Evolutionary conservation across 495 filamentous ascomycete genomes (phyloP), one percentile per base, ranked within the genome.

Genomic region (Halenospora varia): DNA sequence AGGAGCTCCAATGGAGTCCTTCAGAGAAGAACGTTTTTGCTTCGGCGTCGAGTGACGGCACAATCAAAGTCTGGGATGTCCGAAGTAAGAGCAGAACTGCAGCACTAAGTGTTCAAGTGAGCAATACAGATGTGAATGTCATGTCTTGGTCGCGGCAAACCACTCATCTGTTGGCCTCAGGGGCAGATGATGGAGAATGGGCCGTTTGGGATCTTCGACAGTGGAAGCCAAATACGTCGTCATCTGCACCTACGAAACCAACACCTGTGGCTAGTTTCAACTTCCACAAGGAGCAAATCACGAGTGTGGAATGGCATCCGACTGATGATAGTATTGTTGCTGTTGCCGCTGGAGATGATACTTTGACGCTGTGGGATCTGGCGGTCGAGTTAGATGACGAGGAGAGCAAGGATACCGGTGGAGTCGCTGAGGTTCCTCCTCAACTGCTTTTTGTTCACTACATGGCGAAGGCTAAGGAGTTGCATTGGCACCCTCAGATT

Each of bases 401-500:
- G 74, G 93, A 97, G 79, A 90, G 86, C 66, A 89, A 82, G 72
- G 88, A 93, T 60, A 92, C 91, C 3, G 92, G 85, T 2, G 93
- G 87, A 23, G 84, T 93, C 42, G 82, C 86, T 53, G 94, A 94
- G 57, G 90, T 98, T 61, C 94, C 94, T 52, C 91, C 94, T 26
- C 94, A 97, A 68, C 71, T 98, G 63, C 73, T 98, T 60, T 98
- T 98, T 75, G 89, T 96, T 63, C 94, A 98, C 74, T 96, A 95
- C 67, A 90, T 93, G 77, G 90, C 94, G 62, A 80, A 85, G 62
- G 90, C 92, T 51, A 97, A 97, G 81, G 94, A 98, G 71, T 72
- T 88, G 49, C 94, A 97, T 73, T 98, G 94, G 92, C 94, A 98
- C 71, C 87, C 87, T 19, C 94, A 98, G 74, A 96, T 96, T 68